phyloP scores from a whole-genome alignment of 129 eudicot genomes.

The Solidago caesia region DNA sequence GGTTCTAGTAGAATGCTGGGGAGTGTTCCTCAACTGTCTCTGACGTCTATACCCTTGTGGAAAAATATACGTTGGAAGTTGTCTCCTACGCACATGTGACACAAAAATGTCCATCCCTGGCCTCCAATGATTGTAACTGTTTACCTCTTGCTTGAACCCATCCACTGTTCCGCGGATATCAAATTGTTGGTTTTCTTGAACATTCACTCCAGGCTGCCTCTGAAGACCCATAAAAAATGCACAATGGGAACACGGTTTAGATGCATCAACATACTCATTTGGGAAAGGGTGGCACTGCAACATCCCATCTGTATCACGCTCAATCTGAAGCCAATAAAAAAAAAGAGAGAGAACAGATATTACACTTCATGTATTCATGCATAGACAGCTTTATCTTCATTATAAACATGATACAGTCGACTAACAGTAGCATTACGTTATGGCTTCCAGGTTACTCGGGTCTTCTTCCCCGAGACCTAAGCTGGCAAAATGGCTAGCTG shows the following conservation, averaged over 20 bases:
- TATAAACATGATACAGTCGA: background rate
- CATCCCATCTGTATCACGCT: conserved; percentile 30
- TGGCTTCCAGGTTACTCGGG: too few species aligned
- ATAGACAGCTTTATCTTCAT: background rate
- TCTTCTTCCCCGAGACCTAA: background rate
- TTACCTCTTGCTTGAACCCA: conserved; percentile 29
- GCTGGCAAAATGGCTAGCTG: background rate
- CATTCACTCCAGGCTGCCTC: conserved; percentile 40
- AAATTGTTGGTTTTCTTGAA: conserved; percentile 41
- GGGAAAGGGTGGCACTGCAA: conserved; percentile 46
- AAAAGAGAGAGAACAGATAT: background rate
- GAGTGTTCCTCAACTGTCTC: conserved; percentile 31
- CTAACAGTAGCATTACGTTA: too few species aligned
- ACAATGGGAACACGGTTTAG: conserved; percentile 34
- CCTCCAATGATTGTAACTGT: conserved; percentile 32
- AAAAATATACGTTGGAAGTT: conserved; percentile 40
- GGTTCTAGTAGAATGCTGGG: conserved; percentile 24
- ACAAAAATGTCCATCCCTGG: conserved; percentile 43
- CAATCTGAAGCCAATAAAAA: conserved; percentile 31
- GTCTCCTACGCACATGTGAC: conserved; percentile 40
- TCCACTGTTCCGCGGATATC: conserved; percentile 33
- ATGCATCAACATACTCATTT: conserved; percentile 32
- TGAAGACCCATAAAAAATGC: conserved; percentile 47
- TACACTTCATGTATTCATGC: background rate
- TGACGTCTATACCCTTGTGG: conserved; percentile 40